Conservation (phyloP, 2,329 filamentous ascomycete species). For the Trichophyton verrucosum region DNA sequence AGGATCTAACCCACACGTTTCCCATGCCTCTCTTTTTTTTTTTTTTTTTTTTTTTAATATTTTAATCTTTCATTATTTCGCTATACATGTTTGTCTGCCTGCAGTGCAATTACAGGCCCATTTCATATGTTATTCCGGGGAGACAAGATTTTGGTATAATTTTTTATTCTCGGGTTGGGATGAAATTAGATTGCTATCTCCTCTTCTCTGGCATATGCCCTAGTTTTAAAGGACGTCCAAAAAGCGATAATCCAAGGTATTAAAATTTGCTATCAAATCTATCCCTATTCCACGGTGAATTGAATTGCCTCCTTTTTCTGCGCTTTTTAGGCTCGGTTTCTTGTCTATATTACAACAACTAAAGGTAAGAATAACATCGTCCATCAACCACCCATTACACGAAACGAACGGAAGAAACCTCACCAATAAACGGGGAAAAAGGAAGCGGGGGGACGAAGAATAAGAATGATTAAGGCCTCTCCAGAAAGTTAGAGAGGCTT, state of each 20-base stretch:
- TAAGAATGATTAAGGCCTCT: not conserved
- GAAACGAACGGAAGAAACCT: conserved; percentile 1
- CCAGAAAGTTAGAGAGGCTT: not conserved
- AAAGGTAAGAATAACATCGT: not conserved
- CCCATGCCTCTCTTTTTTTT: not conserved
- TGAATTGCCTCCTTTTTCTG: conserved; percentile 1
- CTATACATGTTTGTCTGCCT: not conserved
- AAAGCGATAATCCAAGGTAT: not conserved
- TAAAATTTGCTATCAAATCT: not conserved
- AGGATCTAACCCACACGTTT: not conserved
- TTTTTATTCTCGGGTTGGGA: too few species aligned
- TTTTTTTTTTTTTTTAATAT: not conserved
- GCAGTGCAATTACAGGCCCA: not conserved
- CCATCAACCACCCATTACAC: not conserved
- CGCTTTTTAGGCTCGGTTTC: conserved; percentile 1
- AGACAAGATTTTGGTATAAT: too few species aligned
- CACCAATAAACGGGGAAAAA: not conserved
- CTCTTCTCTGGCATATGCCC: too few species aligned
- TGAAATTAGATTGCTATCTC: too few species aligned
- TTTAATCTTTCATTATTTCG: not conserved
- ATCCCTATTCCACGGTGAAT: not conserved
- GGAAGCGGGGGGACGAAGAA: not conserved
- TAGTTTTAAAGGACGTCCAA: not conserved
- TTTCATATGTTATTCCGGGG: not conserved
- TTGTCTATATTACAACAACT: conserved; percentile 1